These are phyloP conservation scores for Nelumbo lutea DNA, from an alignment of 164 flowering plant species.

Conservation along the genomic window DNA sequence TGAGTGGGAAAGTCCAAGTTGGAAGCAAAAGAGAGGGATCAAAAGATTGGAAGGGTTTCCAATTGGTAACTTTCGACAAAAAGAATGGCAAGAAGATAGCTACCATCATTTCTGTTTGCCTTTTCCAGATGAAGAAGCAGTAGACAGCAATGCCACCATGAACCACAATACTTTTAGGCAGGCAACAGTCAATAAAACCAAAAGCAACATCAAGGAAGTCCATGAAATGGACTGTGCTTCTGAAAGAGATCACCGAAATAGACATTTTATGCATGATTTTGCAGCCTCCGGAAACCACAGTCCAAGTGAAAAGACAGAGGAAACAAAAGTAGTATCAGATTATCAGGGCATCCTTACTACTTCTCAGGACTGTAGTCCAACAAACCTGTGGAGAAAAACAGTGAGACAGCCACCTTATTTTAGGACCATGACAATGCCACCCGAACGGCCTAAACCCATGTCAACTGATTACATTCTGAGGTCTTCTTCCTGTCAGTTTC, in stretches of 20 bases:
- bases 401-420: constrained; percentile 22
- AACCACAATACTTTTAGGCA: no score
- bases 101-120: not conserved
- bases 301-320: not conserved
- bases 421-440: constrained; percentile 66
- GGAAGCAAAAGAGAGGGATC: not conserved
- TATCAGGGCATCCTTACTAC: constrained; percentile 7
- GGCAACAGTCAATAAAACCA: no score
- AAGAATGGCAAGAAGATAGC: not conserved
- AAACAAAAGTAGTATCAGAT: constrained; percentile 1
- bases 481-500: constrained; percentile 34
- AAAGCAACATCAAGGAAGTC: no score
- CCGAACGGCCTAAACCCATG: constrained; percentile 24
- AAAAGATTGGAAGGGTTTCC: not conserved
- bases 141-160: no score
- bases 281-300: not conserved
- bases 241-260: no score
- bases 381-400: constrained; percentile 12
- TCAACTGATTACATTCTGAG: constrained; percentile 17
- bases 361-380: constrained; percentile 14
- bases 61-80: not conserved
- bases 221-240: no score
- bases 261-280: not conserved
- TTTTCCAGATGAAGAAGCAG: not conserved
- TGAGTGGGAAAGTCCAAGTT: constrained; percentile 8